Evolutionary conservation across 441 rosid genomes (phyloP).

Genomic region (Euphorbia schlechtendalii): DNA sequence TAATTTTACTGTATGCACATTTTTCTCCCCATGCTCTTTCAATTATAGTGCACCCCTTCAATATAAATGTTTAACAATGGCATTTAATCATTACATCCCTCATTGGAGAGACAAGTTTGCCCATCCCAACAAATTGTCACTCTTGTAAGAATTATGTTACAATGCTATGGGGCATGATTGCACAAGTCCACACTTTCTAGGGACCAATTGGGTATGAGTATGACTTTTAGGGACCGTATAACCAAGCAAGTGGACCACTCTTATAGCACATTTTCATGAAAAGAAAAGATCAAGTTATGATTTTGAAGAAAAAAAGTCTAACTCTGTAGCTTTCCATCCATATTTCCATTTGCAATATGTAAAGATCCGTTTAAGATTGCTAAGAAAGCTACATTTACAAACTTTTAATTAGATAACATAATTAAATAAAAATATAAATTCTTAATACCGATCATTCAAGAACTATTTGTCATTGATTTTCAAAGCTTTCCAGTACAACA

Average conservation of each 20-base stretch:
- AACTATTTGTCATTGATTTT: too few relatives aligned
- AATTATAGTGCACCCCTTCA: conserved; percentile 10
- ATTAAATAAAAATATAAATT: too few relatives aligned
- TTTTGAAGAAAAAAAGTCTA: too few relatives aligned
- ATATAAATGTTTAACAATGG: background rate
- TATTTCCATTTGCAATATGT: too few relatives aligned
- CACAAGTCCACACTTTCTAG: conserved; percentile 8
- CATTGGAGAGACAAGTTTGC: conserved; percentile 11
- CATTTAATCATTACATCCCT: conserved; percentile 9
- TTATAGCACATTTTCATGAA: background rate
- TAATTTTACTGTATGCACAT: background rate
- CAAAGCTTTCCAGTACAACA: too few relatives aligned
- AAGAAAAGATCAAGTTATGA: background rate
- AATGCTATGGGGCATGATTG: conserved; percentile 7
- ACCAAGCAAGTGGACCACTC: background rate
- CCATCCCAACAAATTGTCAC: conserved; percentile 1
- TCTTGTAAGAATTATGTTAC: conserved; percentile 5
- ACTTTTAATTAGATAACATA: too few relatives aligned
- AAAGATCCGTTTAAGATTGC: too few relatives aligned
- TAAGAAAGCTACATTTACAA: too few relatives aligned
- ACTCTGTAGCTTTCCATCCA: too few relatives aligned
- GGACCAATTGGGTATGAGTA: background rate
- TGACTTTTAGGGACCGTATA: background rate
- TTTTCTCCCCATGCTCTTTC: background rate
- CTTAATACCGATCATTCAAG: too few relatives aligned